Base-by-base conservation (phyloP, 768 basidiomycete species). In the Lyophyllum decastes region DNA sequence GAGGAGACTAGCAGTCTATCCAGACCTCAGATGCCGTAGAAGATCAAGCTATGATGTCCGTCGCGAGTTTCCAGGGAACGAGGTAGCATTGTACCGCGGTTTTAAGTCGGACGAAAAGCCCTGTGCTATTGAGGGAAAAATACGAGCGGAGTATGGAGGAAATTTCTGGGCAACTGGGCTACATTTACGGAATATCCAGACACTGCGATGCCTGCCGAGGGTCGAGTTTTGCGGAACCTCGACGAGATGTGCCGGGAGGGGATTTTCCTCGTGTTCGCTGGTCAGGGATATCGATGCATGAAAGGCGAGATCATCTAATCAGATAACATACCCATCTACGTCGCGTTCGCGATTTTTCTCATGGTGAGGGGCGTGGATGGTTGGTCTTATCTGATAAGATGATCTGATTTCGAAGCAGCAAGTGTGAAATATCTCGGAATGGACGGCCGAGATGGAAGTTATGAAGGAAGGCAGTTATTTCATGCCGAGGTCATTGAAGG, bases 401-500 rank as follows among this genome's bases (percentile, higher is more conserved):
- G 17, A 19, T 41, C 7, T 19, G 17, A 4, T 41, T n/a, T n/a
- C n/a, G n/a, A 19, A 41, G 40, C 40, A 5, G n/a, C n/a, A 2
- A 41, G 40, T 41, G n/a, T n/a, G 16, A 41, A 19, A n/a, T n/a
- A 4, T 41, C n/a, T 3, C 16, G 16, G 40, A 38, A 38, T 26
- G 21, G 24, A 35, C 24, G 51, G 38, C 86, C 85, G 46, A 85
- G 59, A 1, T 71, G 79, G 83, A 82, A 86, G n/a, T n/a, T n/a
- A n/a, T n/a, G n/a, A n/a, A n/a, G n/a, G 76, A 70, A 4, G 81
- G 80, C 76, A 78, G 35, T 7, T 38, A 16, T 12, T n/a, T 17
- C 3, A 38, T 17, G 16, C 14, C 12, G 16, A 38, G 35, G 16
- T 38, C 8, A 38, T 16, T 4, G 16, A 12, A 3, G 35, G 35